Conservation (phyloP, 176 grass and related monocot species). For the Eragrostis curvula region DNA sequence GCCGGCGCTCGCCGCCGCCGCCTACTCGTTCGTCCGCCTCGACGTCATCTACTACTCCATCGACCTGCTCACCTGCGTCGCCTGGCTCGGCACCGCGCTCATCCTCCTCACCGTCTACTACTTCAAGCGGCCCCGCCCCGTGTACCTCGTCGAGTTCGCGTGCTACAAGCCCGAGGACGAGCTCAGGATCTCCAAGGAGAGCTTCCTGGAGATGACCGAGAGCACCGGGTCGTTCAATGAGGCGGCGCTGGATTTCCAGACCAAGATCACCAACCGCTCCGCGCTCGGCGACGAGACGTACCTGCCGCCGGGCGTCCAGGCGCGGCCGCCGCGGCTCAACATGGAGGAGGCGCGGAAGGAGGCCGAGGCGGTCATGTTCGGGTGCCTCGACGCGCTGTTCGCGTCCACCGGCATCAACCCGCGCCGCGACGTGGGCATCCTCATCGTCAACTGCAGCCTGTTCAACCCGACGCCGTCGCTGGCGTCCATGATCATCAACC, state of each 20-base stretch:
- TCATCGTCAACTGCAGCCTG: conserved; percentile 80
- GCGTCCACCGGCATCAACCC: conserved; percentile 56
- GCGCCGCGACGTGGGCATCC: conserved; percentile 61
- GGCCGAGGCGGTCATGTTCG: conserved; percentile 79
- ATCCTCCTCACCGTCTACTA: conserved; percentile 68
- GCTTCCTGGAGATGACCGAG: conserved; percentile 72
- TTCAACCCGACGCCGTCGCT: conserved; percentile 87
- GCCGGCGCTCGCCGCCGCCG: conserved; percentile 45
- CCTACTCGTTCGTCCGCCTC: conserved; percentile 53
- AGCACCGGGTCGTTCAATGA: conserved; percentile 55
- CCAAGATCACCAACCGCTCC: conserved; percentile 67
- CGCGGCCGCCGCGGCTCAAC: conserved; percentile 61
- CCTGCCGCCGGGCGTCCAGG: conserved; percentile 63
- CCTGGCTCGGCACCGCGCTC: conserved; percentile 52
- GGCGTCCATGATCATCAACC: conserved; percentile 78
- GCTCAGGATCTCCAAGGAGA: conserved; percentile 68
- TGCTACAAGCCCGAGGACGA: conserved; percentile 73
- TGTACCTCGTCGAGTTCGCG: conserved; percentile 75
- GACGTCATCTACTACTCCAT: conserved; percentile 65
- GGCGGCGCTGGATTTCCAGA: conserved; percentile 67
- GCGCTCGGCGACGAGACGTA: conserved; percentile 72
- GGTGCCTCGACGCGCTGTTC: conserved; percentile 73
- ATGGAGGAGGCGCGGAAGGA: conserved; percentile 68
- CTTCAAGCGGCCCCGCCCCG: conserved; percentile 65
- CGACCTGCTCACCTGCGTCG: conserved; percentile 68